Evolutionary conservation across 371 early-diverging fungal genomes (phyloP).

Genomic region (Mortierella sp.): DNA sequence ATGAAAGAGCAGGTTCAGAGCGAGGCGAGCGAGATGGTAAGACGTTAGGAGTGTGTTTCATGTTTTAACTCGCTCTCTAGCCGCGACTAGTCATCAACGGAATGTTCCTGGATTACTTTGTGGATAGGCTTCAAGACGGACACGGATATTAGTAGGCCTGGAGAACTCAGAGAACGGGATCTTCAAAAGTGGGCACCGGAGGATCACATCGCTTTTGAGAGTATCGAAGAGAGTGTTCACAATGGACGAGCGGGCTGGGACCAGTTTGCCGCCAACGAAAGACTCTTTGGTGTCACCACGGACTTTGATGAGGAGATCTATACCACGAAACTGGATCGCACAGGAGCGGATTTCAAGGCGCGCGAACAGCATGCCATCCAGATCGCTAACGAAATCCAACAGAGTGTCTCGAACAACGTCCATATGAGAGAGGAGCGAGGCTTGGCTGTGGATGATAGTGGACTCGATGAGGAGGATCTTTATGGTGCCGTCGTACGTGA

Average conservation of each 20-base stretch:
- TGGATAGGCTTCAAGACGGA: conserved; percentile 87
- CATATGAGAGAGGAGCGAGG: conserved; percentile 97
- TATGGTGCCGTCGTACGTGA: conserved; percentile 83
- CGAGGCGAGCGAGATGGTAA: conserved; percentile 57
- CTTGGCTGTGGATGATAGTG: conserved; percentile 66
- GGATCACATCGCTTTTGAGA: conserved; percentile 53
- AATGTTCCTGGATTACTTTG: too few relatives aligned
- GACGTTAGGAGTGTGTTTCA: too few relatives aligned
- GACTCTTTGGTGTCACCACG: conserved; percentile 93
- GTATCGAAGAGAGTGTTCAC: conserved; percentile 57
- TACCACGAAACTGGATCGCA: conserved; percentile 92
- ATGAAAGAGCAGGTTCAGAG: conserved; percentile 52
- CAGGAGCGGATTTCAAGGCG: conserved; percentile 86
- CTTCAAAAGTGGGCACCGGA: conserved; percentile 90
- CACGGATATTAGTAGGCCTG: conserved; percentile 80
- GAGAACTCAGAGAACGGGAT: conserved; percentile 79
- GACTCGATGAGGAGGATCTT: conserved; percentile 90
- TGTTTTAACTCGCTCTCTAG: too few relatives aligned
- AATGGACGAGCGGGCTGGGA: conserved; percentile 82
- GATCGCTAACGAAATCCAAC: conserved; percentile 92
- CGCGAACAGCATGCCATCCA: conserved; percentile 89
- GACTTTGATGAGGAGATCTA: conserved; percentile 97
- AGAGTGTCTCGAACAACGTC: conserved; percentile 77
- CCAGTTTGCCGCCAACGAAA: conserved; percentile 98
- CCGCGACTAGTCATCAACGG: background rate